Evolutionary conservation across 116 monocot species (phyloP).

Genomic region (Thalassia testudinum): DNA sequence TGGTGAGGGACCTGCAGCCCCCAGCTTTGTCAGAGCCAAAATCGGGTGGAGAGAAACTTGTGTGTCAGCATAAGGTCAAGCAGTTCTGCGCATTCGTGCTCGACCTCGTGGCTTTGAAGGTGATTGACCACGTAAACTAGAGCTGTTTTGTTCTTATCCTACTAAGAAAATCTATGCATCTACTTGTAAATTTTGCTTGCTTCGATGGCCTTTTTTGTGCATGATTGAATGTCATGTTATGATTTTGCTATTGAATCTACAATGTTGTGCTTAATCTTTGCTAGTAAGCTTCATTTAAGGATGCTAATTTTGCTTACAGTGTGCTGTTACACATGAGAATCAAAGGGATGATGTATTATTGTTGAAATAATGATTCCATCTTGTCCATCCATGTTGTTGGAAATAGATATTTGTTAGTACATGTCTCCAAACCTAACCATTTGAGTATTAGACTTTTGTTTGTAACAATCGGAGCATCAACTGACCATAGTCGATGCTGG

Average conservation of each 20-base stretch:
- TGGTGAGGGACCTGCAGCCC: conserved; percentile 70
- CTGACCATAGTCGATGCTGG: conserved; percentile 96
- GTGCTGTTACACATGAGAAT: neutral
- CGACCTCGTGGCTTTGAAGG: conserved; percentile 93
- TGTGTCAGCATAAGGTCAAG: conserved; percentile 84
- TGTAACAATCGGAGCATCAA: conserved; percentile 83
- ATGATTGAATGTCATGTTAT: too few relatives aligned
- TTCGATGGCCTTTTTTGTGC: neutral
- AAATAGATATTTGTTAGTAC: too few relatives aligned
- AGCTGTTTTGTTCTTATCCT: neutral
- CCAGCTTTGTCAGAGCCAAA: conserved; percentile 15
- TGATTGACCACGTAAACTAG: conserved; percentile 5
- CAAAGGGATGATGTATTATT: neutral
- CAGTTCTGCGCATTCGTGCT: conserved; percentile 80
- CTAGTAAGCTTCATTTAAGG: neutral
- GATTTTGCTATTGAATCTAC: neutral
- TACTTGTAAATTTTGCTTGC: neutral
- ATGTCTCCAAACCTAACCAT: neutral
- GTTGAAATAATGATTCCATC: too few relatives aligned
- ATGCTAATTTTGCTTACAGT: neutral
- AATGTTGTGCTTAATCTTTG: too few relatives aligned
- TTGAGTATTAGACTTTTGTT: neutral
- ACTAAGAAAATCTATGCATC: neutral
- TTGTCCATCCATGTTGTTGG: too few relatives aligned
- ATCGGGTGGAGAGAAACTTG: conserved; percentile 16